Percentiles rank a stretch among this genome's conserved stretches.
Evolutionary conservation across 441 rosid species (phyloP).

Genomic region (Pelargonium cotyledonis): DNA sequence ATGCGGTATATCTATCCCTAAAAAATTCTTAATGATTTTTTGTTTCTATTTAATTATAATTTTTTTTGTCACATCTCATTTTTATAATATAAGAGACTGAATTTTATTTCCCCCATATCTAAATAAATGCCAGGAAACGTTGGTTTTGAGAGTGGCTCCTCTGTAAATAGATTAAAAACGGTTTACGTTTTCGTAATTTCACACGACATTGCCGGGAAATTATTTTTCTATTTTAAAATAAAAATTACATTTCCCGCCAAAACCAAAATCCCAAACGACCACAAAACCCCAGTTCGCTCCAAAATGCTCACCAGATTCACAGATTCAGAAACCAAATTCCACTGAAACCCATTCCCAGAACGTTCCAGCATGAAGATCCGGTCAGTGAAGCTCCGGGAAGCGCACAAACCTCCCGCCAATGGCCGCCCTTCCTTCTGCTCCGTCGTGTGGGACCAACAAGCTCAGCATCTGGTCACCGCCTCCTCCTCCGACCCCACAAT

Average conservation of each 20-base stretch:
- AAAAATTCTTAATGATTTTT: no score
- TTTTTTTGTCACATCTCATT: no score
- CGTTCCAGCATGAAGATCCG: conserved; percentile 58
- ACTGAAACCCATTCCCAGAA: not conserved
- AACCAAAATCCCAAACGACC: not conserved
- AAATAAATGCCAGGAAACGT: no score
- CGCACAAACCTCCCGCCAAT: conserved; percentile 44
- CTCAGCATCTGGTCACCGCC: conserved; percentile 69
- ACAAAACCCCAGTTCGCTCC: not conserved
- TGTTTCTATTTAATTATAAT: no score
- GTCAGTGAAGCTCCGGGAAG: conserved; percentile 74
- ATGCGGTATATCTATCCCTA: no score
- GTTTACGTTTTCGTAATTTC: no score
- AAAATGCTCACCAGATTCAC: not conserved
- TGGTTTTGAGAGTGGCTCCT: no score
- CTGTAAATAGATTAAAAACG: no score
- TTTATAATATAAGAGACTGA: no score
- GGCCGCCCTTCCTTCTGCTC: conserved; percentile 66
- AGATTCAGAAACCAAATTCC: not conserved
- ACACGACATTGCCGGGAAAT: not conserved
- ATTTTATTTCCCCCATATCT: no score
- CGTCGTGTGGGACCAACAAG: conserved; percentile 77
- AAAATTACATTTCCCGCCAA: not conserved
- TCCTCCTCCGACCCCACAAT: conserved; percentile 70
- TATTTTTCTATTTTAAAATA: no score